These are phyloP conservation scores for Citrus sinensis DNA, from an alignment of 345 rosid genomes.

Conservation along the genomic window DNA sequence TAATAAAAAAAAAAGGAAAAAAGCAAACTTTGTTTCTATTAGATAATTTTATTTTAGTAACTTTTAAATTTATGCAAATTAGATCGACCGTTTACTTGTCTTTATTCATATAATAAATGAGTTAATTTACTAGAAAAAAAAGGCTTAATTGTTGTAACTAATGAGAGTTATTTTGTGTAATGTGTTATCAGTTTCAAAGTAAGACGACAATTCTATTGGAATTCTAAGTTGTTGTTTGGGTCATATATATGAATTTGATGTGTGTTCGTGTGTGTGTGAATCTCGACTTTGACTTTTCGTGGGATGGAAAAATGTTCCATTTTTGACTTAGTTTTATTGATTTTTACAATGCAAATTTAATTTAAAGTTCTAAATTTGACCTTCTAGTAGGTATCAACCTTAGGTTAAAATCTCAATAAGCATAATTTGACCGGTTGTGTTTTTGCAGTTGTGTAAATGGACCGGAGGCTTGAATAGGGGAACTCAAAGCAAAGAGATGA, in stretches of 20 bases:
- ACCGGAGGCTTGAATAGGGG: conserved; percentile 31
- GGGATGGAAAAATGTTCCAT: conserved; percentile 1
- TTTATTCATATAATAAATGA: background rate
- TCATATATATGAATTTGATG: conserved; percentile 2
- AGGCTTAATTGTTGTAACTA: background rate
- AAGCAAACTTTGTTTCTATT: background rate
- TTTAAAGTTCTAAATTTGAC: conserved; percentile 10
- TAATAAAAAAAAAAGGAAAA: too few species aligned
- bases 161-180: background rate
- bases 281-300: conserved; percentile 17
- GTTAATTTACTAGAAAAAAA: background rate
- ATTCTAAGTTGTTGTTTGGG: conserved; percentile 5
- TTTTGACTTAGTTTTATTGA: background rate
- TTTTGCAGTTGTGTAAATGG: conserved; percentile 50
- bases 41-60: background rate
- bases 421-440: conserved; percentile 19
- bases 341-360: background rate
- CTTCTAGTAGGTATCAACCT: conserved; percentile 1
- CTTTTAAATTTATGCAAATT: background rate
- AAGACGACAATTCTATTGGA: conserved; percentile 15
- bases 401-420: background rate
- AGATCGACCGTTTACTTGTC: conserved; percentile 1
- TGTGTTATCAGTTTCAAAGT: background rate
- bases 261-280: background rate
- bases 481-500: conserved; percentile 48